Base-by-base conservation (phyloP, 768 basidiomycete species). In the Mycena rosella region DNA sequence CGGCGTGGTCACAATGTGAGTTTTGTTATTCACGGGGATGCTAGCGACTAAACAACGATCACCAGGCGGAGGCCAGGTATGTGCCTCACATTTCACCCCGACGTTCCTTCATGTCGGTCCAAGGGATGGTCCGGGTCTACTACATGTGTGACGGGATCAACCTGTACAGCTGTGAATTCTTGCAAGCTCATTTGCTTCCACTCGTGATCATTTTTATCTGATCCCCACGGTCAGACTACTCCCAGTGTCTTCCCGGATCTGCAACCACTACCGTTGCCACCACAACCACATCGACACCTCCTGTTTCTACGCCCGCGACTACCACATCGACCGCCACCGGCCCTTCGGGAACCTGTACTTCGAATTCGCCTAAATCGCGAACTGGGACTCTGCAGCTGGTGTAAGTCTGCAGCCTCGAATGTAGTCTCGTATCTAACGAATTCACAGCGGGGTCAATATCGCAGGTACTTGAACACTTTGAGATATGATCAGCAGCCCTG, bases 121-220 rank as follows among this genome's bases (percentile, higher is more conserved):
- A 29, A 53, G 54, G 74, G 74, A n/a, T 86, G 82, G 81, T 80
- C 80, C 5, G 85, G 85, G n/a, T 70, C 81, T 22, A 84, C 82
- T 13, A 75, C 78, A 1, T 85, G 83, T 65, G 75, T 80, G 14
- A 29, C 77, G 40, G 81, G 80, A 47, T 81, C 72, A 59, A 81
- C 73, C 14, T 86, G 85, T 71, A 73, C 72, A 18, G 71, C 66
- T 55, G 73, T 77, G 55, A 85, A 84, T 72, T 67, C 76, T 42
- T 86, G 85, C 84, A 69, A 72, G 85, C 45, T 42, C 5, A 34
- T 6, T 34, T 56, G 17, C 20, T 27, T 20, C 2, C 5, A 38
- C 27, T 2, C 17, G 6, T 8, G 11, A 13, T 38, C 54, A 32
- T 36, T 40, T 30, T 36, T 40, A 56, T 47, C 36, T n/a, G 47